A percentile compares a stretch with the other conserved stretches of the same genome.
Evolutionary conservation across 148 eudicot genomes (phyloP).

Genomic region (Oxyria digyna): DNA sequence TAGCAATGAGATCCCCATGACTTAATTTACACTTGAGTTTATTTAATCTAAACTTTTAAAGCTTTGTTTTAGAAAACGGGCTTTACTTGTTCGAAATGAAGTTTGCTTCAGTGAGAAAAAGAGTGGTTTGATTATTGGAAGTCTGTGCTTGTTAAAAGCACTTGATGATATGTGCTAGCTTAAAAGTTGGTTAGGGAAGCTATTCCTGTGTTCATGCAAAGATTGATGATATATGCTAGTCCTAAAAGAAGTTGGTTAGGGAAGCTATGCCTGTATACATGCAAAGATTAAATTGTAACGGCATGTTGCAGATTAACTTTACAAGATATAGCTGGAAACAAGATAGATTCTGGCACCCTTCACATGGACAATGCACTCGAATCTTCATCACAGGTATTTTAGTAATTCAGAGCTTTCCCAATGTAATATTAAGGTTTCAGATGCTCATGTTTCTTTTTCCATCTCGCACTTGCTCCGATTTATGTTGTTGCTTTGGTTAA

Average conservation of each 20-base stretch:
- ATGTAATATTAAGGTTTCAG: too few relatives aligned
- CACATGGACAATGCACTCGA: slow-evolving; percentile 15
- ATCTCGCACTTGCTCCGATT: neutral
- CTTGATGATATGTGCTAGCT: neutral
- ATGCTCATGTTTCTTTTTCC: neutral
- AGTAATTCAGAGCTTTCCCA: neutral
- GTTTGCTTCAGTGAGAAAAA: too few relatives aligned
- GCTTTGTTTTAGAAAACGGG: neutral
- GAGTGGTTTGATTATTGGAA: neutral
- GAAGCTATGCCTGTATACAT: neutral
- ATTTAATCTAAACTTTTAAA: neutral
- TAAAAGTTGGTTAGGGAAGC: too few relatives aligned
- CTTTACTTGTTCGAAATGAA: neutral
- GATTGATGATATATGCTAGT: neutral
- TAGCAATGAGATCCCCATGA: too few relatives aligned
- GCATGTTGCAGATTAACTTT: slow-evolving; percentile 19
- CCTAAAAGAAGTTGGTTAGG: neutral
- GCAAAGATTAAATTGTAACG: neutral
- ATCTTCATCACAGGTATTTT: slow-evolving; percentile 19
- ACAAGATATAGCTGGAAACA: slow-evolving; percentile 21
- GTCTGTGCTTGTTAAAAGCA: neutral
- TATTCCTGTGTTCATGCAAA: too few relatives aligned
- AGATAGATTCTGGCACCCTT: slow-evolving; percentile 14
- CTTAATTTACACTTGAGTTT: neutral
- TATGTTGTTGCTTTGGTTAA: neutral